These are phyloP conservation scores for Coniochaeta prunicola DNA, from an alignment of 2,329 filamentous ascomycete species.

Conservation along the genomic window DNA sequence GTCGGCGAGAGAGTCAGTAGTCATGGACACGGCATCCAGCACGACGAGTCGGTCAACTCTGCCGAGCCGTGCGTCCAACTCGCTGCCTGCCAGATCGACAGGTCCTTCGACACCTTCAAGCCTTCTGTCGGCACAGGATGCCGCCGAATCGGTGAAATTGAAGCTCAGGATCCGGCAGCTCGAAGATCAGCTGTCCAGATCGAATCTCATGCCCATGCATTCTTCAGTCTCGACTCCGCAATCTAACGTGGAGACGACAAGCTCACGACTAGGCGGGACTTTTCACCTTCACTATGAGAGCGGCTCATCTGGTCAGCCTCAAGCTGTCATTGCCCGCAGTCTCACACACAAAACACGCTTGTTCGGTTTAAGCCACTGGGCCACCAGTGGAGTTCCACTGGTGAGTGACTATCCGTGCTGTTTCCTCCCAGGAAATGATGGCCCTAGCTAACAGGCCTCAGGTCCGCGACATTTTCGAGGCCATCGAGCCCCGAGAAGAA, in stretches of 20 bases:
- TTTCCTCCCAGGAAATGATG: slow-evolving; percentile 2
- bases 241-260: slow-evolving; percentile 27
- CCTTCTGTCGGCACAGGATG: slow-evolving; percentile 16
- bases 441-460: slow-evolving; percentile 11
- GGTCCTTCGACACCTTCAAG: slow-evolving; percentile 14
- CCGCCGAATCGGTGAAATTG: slow-evolving; percentile 23
- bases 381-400: slow-evolving; percentile 34
- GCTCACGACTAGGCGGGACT: slow-evolving; percentile 30
- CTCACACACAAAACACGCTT: slow-evolving; percentile 47
- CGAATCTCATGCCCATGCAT: slow-evolving; percentile 9
- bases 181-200: slow-evolving; percentile 31
- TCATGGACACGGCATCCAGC: not conserved
- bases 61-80: not conserved
- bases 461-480: slow-evolving; percentile 35
- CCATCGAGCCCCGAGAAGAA: slow-evolving; percentile 28
- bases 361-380: slow-evolving; percentile 51
- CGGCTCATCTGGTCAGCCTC: slow-evolving; percentile 18
- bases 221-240: slow-evolving; percentile 12
- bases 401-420: slow-evolving; percentile 23
- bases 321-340: slow-evolving; percentile 27
- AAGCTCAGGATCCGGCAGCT: slow-evolving; percentile 32
- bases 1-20: not conserved
- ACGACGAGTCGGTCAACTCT: not conserved
- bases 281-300: slow-evolving; percentile 34
- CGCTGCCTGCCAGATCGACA: not conserved